These are phyloP conservation scores for Parastagonospora nodorum DNA, from an alignment of 2,329 filamentous ascomycete species.

Conservation along the genomic window DNA sequence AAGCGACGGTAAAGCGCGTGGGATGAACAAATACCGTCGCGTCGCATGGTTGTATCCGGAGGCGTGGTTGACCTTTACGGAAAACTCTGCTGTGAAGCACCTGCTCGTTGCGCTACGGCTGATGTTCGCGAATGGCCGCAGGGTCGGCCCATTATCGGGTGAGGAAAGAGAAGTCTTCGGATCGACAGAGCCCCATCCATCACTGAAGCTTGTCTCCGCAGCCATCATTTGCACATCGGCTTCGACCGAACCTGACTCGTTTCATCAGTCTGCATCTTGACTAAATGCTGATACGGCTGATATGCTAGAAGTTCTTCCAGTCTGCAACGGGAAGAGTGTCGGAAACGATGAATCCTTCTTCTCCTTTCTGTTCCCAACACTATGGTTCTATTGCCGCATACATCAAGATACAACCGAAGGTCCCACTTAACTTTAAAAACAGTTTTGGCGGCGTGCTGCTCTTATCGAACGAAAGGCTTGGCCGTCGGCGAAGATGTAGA, in stretches of 20 bases:
- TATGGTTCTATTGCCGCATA: too few species aligned
- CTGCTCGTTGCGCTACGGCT: not conserved
- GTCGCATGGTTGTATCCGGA: not conserved
- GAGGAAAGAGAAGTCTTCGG: slow-evolving; percentile 16
- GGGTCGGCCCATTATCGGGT: slow-evolving; percentile 34
- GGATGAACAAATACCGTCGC: not conserved
- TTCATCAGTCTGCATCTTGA: slow-evolving; percentile 17
- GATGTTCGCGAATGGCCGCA: not conserved
- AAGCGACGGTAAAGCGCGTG: slow-evolving; percentile 11
- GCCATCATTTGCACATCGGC: slow-evolving; percentile 14
- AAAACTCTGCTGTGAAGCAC: not conserved
- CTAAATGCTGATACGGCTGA: slow-evolving; percentile 15
- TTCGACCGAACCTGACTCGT: slow-evolving; percentile 13
- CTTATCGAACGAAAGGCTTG: too few species aligned
- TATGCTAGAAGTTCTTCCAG: not conserved
- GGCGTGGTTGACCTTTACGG: not conserved
- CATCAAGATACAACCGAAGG: not conserved
- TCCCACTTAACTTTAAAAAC: too few species aligned
- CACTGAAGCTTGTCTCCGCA: slow-evolving; percentile 4
- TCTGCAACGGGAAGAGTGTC: not conserved
- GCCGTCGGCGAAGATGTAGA: too few species aligned
- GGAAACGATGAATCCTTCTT: not conserved
- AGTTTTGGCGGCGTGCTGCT: too few species aligned
- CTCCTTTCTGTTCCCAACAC: too few species aligned
- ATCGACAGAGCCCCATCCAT: slow-evolving; percentile 7